Base-by-base conservation (phyloP, 2,329 filamentous ascomycete species). In the Colletotrichum siamense region DNA sequence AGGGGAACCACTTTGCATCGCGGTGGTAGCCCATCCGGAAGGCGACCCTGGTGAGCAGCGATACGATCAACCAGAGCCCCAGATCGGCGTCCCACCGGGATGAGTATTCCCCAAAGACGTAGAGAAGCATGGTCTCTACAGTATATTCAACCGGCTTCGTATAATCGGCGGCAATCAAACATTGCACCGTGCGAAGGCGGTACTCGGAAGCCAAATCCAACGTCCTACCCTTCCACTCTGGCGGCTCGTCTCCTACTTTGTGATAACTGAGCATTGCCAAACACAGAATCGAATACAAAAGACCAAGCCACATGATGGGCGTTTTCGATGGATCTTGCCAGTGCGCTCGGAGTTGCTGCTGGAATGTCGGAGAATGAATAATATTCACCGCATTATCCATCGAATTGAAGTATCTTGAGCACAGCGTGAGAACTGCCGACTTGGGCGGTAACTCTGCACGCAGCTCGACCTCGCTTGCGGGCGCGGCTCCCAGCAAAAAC, bases 321-420 rank as follows among this genome's bases (percentile, higher is more conserved):
- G 94, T 93, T 79, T 94, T 94, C 16, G 90, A 90, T 0, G 95
- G 94, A 80, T 94, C 92, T 80, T 93, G 87, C 94, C 94, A 96
- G 81, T 93, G 91, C 9, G 83, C 84, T 32, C 88, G 88, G 7
- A 95, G 87, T 83, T 95, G 91, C 80, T 94, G 91, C 81, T 96
- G 93, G 81, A 98, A 98, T 0, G 95, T 96, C 13, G 96, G 96
- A 0, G 93, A 93, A 81, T 98, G 95, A 67, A 97, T 91, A 78
- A 97, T 92, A 82, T 92, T 93, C 82, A 93, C 91, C n/a, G 91
- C 89, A 52, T 91, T 91, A 78, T 94, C 92, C 85, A 92, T 90
- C 1, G 94, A 96, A 82, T 96, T 96, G 88, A 99, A 98, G 82
- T 98, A 99, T 76, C 96, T 92, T 77, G 94, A 93, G 77, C 98